Percentiles rank a stretch among this genome's conserved stretches.
Evolutionary conservation across 2,329 filamentous ascomycete species (phyloP).

Genomic region (Helminthosporium solani): DNA sequence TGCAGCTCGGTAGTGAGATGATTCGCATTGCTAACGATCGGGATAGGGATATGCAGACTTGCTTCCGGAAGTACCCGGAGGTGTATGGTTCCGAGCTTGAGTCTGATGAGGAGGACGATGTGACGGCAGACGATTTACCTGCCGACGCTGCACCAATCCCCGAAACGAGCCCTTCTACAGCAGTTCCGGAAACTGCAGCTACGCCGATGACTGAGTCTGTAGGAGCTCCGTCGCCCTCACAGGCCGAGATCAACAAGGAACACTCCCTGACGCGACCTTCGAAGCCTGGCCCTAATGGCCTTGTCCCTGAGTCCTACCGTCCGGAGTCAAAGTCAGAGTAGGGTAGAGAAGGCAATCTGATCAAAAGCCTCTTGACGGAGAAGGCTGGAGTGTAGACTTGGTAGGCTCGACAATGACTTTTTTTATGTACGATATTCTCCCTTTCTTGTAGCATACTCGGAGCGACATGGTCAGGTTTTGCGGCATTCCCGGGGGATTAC

Average conservation of each 20-base stretch:
- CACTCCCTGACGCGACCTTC: slow-evolving; percentile 15
- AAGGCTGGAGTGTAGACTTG: too few relatives aligned
- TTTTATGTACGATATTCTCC: slow-evolving; percentile 6
- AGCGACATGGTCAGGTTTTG: slow-evolving; percentile 5
- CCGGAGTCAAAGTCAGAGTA: slow-evolving; percentile 23
- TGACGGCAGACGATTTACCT: slow-evolving; percentile 22
- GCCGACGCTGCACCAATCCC: slow-evolving; percentile 1
- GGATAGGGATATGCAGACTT: slow-evolving; percentile 88
- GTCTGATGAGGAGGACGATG: slow-evolving; percentile 67
- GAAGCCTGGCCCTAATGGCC: slow-evolving; percentile 7
- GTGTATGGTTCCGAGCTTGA: slow-evolving; percentile 87
- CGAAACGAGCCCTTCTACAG: too few relatives aligned
- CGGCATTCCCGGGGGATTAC: slow-evolving; percentile 8
- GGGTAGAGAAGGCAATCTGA: slow-evolving; percentile 21
- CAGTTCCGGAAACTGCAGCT: neutral
- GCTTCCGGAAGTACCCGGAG: slow-evolving; percentile 90
- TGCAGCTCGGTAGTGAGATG: slow-evolving; percentile 2
- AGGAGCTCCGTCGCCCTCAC: neutral
- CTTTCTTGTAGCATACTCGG: slow-evolving; percentile 8
- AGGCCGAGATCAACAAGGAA: slow-evolving; percentile 9
- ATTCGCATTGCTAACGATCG: too few relatives aligned
- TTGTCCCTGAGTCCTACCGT: slow-evolving; percentile 11
- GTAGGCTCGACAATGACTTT: neutral
- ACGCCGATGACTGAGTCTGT: slow-evolving; percentile 1
- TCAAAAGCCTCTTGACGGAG: too few relatives aligned